Evolutionary conservation across 2,329 filamentous ascomycete genomes (phyloP), one percentile per base, ranked within the genome.

Genomic region (Colletotrichum lupini): DNA sequence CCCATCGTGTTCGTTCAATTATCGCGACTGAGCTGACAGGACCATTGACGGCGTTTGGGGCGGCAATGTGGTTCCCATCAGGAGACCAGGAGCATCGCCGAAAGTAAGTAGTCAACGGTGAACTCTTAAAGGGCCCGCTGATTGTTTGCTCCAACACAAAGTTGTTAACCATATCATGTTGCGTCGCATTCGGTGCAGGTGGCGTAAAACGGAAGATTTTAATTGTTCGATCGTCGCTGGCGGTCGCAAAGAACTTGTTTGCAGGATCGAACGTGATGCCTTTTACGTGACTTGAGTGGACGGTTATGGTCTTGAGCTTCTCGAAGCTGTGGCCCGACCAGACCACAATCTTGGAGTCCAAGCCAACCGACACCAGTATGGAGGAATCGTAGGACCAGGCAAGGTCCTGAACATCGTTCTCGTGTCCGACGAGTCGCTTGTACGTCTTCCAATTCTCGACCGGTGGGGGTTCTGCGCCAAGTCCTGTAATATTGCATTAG

Each of bases 291-390:
- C 95, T 98, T 82, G 97, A 95, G 83, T 99, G 97, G 72, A 95
- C 93, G 2, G 95, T 92, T 5, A 99, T 86, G 3, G 95, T 96
- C 88, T 98, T 98, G 76, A 99, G 89, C 85, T 97, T 98, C 85
- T 99, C 97, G 78, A 99, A 99, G 0, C 95, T 98, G 83, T 97
- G 93, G 1, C 97, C 97, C 1, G 96, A 98, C 97, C 97, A 99
- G 26, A 99, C 93, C 11, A 99, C 97, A 16, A 99, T 93, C 84
- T 99, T 99, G 56, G 97, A 98, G 83, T 99, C 97, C 77, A 99
- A 86, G 1, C 97, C 97, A 30, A 99, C 97, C 0, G 97, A 98
- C 5, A 98, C 95, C 74, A 99, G 86, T 67, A 99, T 94, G 1
- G 96, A 98, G 35, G 95, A 97, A 85, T 99, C 97, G 80, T 93